Conservation (phyloP, 192 early-diverging fungal genomes). For the Dissophora ornata region DNA sequence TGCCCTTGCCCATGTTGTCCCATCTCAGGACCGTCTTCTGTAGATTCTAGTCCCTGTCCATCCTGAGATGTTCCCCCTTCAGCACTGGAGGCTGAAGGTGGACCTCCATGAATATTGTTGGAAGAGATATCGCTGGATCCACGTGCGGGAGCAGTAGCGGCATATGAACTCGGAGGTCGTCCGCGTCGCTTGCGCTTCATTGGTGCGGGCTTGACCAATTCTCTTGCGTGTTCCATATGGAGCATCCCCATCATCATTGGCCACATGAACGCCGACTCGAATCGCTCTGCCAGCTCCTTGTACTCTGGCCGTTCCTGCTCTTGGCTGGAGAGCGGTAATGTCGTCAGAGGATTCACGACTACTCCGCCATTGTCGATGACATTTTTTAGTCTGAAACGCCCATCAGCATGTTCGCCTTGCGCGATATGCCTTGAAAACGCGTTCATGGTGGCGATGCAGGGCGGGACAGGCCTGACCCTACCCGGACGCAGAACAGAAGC, state of each 20-base stretch:
- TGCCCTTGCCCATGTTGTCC: too few relatives aligned
- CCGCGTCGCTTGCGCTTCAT: too few relatives aligned
- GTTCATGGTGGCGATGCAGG: conserved; percentile 25
- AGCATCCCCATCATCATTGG: conserved; percentile 45
- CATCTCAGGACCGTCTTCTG: too few relatives aligned
- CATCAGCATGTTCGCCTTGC: conserved; percentile 11
- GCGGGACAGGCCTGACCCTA: conserved; percentile 33
- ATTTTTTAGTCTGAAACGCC: conserved; percentile 18
- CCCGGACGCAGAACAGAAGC: conserved; percentile 14
- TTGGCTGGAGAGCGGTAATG: background rate
- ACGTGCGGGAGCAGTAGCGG: too few relatives aligned
- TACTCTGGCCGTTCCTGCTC: conserved; percentile 27
- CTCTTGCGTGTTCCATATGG: conserved; percentile 15
- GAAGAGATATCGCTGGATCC: too few relatives aligned
- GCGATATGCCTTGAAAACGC: conserved; percentile 18
- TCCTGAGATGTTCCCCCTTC: too few relatives aligned
- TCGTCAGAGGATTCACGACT: background rate
- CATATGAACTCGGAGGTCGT: too few relatives aligned
- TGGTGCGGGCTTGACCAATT: too few relatives aligned
- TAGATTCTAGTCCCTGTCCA: too few relatives aligned
- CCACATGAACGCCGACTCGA: conserved; percentile 44
- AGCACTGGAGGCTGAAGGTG: too few relatives aligned
- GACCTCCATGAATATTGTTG: too few relatives aligned
- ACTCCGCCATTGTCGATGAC: background rate
- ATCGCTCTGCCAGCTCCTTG: conserved; percentile 28